Base-by-base conservation (phyloP, 305 asterid genomes). In the Petunia hybrid region DNA sequence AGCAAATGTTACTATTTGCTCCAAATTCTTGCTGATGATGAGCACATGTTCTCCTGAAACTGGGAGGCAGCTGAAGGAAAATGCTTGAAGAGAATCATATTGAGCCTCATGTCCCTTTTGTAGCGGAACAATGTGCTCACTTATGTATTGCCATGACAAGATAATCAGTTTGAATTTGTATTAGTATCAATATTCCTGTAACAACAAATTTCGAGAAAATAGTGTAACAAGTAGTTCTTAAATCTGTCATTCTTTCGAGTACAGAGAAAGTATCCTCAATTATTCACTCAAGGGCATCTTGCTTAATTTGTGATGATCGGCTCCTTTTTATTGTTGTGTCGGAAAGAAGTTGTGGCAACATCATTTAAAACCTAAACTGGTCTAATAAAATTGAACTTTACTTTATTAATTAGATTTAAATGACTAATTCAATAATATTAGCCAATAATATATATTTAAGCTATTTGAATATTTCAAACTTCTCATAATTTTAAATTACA, bases 71-170 rank as follows among this genome's bases (percentile, higher is more conserved):
- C 2, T 13, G 63, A 51, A 62, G 63, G 7, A 51, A 22, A 51
- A 59, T 73, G 63, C 35, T 51, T 73, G 78, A 13, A 5, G 60
- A 35, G 12, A 73, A 73, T 51, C 46, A 39, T 73, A 73, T 73
- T 0, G 62, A 48, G 62, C n/a, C 57, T 51, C 57, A 2, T 51
- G 14, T 10, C 57, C 57, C 10, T 48, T 51, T 1, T 51, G 57
- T 51, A 51, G 57, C 57, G 10, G 57, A 9, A 51, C 57, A 51
- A 9, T 9, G 57, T 48, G 13, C 57, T 51, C 57, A 51, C 57
- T 9, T 9, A 51, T 51, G n/a, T 9, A 51, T 10, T 9, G 62
- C 45, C 7, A 36, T 73, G 45, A 14, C 5, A 10, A 1, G 43
- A 5, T 31, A 4, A 43, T 46, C 46, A 9, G 46, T 69, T 69